Evolutionary conservation across 1,284 basidiomycete species (phyloP).

Genomic region (Bondarzewia mesenterica): DNA sequence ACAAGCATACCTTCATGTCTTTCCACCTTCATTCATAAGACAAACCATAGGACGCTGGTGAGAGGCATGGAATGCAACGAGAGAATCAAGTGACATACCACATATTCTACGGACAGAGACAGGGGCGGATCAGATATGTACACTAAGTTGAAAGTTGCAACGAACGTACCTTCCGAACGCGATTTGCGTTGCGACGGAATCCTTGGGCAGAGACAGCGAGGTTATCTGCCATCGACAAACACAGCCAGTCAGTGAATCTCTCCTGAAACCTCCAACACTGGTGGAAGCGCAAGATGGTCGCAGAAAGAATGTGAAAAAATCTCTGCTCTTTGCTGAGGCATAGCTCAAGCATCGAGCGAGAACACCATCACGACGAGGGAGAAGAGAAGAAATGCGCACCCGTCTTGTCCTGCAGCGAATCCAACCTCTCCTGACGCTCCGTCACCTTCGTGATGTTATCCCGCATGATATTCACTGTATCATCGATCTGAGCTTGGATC

Average conservation of each 20-base stretch:
- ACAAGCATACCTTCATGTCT: conserved; percentile 78
- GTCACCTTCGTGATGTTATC: conserved; percentile 97
- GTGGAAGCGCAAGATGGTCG: neutral
- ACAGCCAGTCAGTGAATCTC: neutral
- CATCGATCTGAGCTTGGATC: conserved; percentile 91
- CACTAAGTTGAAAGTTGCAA: neutral
- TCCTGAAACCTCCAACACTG: neutral
- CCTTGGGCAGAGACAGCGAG: conserved; percentile 98
- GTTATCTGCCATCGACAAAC: conserved; percentile 55
- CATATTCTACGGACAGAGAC: conserved; percentile 52
- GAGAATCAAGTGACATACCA: conserved; percentile 46
- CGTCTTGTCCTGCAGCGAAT: conserved; percentile 96
- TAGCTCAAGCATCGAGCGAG: neutral
- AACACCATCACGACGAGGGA: neutral
- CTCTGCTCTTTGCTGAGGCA: neutral
- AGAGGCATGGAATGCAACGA: neutral
- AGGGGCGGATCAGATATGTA: neutral
- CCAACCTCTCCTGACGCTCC: conserved; percentile 90
- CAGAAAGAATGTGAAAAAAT: neutral
- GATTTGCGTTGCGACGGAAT: conserved; percentile 94
- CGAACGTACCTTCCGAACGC: conserved; percentile 89
- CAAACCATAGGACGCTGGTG: conserved; percentile 2
- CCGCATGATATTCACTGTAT: conserved; percentile 94
- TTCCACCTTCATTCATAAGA: conserved; percentile 71
- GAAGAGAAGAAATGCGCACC: conserved; percentile 45